These are phyloP conservation scores for Protomyces gravidus DNA, from an alignment of 1,139 yeast species.

Conservation along the genomic window DNA sequence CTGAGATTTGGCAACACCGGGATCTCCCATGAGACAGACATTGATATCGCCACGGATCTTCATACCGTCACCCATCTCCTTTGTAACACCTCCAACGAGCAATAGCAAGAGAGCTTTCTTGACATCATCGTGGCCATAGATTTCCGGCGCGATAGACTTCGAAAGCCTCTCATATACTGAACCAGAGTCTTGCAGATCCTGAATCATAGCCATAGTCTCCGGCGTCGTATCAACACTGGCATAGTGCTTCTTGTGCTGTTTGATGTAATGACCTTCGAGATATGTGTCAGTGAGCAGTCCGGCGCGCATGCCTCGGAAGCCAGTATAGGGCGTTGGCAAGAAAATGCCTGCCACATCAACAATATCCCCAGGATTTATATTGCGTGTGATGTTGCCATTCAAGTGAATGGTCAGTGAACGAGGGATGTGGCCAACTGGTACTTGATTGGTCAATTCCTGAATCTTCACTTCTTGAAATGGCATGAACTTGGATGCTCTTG, in stretches of 20 bases:
- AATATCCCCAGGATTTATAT: slow-evolving; percentile 88
- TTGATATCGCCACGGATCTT: slow-evolving; percentile 96
- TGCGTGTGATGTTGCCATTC: slow-evolving; percentile 82
- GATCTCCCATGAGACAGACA: slow-evolving; percentile 97
- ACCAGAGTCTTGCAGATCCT: slow-evolving; percentile 54
- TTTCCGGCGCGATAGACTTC: slow-evolving; percentile 93
- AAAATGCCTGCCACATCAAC: slow-evolving; percentile 90
- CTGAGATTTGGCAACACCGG: slow-evolving; percentile 99
- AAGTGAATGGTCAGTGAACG: slow-evolving; percentile 77
- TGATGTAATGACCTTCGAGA: slow-evolving; percentile 77
- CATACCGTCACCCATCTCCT: slow-evolving; percentile 93
- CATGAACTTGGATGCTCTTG: slow-evolving; percentile 90
- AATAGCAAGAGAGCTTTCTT: slow-evolving; percentile 81
- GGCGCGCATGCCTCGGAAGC: slow-evolving; percentile 84
- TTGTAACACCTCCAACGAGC: slow-evolving; percentile 92
- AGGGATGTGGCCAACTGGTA: slow-evolving; percentile 97
- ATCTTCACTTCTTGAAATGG: slow-evolving; percentile 93
- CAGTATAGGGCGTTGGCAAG: slow-evolving; percentile 92
- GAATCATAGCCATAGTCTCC: slow-evolving; percentile 55
- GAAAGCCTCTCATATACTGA: slow-evolving; percentile 77
- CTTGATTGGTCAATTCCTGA: slow-evolving; percentile 93
- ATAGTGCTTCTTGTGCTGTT: slow-evolving; percentile 85
- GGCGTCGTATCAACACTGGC: slow-evolving; percentile 59
- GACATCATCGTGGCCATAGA: slow-evolving; percentile 88
- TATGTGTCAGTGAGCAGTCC: slow-evolving; percentile 93